Evolutionary conservation across 495 filamentous ascomycete genomes (phyloP), one percentile per base, ranked within the genome.

Genomic region (Penicillium simplicissimum): DNA sequence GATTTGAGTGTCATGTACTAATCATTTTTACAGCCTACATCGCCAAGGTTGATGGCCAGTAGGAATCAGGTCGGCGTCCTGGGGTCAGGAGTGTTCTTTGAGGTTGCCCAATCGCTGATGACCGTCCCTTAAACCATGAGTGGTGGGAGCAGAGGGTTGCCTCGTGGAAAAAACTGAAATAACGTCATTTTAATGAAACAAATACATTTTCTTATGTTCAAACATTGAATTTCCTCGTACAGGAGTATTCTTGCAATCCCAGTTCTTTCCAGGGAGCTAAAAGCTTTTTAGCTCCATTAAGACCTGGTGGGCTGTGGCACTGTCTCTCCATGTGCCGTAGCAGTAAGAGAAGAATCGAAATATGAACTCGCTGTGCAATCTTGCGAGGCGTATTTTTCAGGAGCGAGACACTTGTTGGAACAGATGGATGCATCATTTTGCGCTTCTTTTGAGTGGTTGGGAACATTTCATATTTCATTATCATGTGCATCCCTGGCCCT

Each of bases 31-130:
- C 40, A 84, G 83, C 85, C 80, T 93, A 96, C 85, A 90, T 97
- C 71, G 83, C 92, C 78, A 93, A 93, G 85, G 88, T 92, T 58
- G 94, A 98, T 74, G 74, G 64, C 73, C 69, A 84, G 67, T 81
- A 79, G 70, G 73, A 78, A 79, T 76, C 64, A 74, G 72, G 69
- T 67, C 70, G 56, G 71, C 66, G 61, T 57, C 60, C 65, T 58
- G 65, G 66, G 64, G 57, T 63, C 47, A 77, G 68, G 62, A 80
- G 74, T 71, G 64, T 71, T 66, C 70, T 77, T 35, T 80, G 65
- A 79, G 58, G 55, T 51, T 35, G 36, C 25, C 28, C 51, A 56
- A 56, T 62, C 61, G 40, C 47, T 60, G 52, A 31, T 64, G 54
- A 34, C 37, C 25, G 51, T 55, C 59, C 55, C 56, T 54, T 38